Evolutionary conservation across 495 filamentous ascomycete genomes (phyloP).

Genomic region (Aspergillus haitiensis): DNA sequence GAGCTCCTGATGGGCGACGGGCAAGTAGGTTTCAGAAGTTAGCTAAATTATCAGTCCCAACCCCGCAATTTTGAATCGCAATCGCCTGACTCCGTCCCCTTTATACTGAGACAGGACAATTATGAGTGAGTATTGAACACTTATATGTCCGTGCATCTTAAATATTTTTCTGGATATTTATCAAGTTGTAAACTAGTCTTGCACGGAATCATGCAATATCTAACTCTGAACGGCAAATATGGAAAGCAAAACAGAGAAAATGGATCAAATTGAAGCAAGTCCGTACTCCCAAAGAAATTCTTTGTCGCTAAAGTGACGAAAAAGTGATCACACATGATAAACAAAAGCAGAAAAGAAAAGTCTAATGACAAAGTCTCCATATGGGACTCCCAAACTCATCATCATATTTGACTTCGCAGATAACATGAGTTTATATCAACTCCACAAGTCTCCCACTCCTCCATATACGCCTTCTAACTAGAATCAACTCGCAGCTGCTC

Average conservation of each 20-base stretch:
- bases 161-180: no score
- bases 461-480: slow-evolving; percentile 22
- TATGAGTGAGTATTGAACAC: background rate
- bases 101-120: background rate
- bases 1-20: background rate
- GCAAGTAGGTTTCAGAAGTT: background rate
- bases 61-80: background rate
- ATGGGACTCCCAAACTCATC: background rate
- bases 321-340: background rate
- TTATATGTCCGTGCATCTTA: background rate
- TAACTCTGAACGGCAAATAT: background rate
- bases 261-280: background rate
- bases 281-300: background rate
- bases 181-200: no score
- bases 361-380: slow-evolving; percentile 1
- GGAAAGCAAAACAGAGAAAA: no score
- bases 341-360: background rate
- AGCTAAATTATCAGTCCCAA: background rate
- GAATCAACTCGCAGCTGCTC: slow-evolving; percentile 17
- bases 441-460: background rate
- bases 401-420: background rate
- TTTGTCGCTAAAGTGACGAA: background rate
- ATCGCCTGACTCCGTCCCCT: background rate
- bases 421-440: background rate
- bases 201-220: no score